phyloP scores from a whole-genome alignment of 1,284 basidiomycete species.

The Heterobasidion annosum region DNA sequence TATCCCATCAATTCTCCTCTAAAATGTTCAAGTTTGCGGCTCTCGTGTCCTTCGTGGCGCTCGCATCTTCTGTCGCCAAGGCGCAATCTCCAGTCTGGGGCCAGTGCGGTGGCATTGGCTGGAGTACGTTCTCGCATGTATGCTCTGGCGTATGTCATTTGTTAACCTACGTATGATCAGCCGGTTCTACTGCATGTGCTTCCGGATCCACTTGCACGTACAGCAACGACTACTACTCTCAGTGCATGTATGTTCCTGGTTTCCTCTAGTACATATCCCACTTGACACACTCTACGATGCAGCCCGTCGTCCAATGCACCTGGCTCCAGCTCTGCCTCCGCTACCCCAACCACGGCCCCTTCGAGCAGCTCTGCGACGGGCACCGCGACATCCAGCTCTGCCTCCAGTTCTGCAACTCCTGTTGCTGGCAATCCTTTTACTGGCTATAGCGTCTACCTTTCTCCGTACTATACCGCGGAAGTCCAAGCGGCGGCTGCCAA shows the following conservation, averaged over 20 bases:
- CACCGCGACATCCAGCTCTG: constrained; percentile 8
- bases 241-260: constrained; percentile 39
- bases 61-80: constrained; percentile 29
- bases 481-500: constrained; percentile 37
- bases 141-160: constrained; percentile 1
- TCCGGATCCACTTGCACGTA: constrained; percentile 27
- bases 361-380: neutral
- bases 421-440: constrained; percentile 40
- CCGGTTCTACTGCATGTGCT: constrained; percentile 38
- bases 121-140: constrained; percentile 23
- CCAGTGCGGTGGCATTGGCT: constrained; percentile 44
- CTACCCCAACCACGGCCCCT: constrained; percentile 15
- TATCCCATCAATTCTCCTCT: constrained; percentile 7
- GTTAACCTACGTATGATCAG: constrained; percentile 16
- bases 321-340: constrained; percentile 10
- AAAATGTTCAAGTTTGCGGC: constrained; percentile 42
- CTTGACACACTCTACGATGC: neutral
- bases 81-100: constrained; percentile 35
- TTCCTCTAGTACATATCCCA: constrained; percentile 1
- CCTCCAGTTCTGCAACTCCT: constrained; percentile 23
- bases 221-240: constrained; percentile 44
- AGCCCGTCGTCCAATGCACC: neutral
- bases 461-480: constrained; percentile 44
- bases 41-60: constrained; percentile 34
- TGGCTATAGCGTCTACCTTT: constrained; percentile 39